A percentile compares a stretch with the other conserved stretches of the same genome.
Conservation (phyloP, 2,329 filamentous ascomycete genomes). For the Exophiala xenobiotica region DNA sequence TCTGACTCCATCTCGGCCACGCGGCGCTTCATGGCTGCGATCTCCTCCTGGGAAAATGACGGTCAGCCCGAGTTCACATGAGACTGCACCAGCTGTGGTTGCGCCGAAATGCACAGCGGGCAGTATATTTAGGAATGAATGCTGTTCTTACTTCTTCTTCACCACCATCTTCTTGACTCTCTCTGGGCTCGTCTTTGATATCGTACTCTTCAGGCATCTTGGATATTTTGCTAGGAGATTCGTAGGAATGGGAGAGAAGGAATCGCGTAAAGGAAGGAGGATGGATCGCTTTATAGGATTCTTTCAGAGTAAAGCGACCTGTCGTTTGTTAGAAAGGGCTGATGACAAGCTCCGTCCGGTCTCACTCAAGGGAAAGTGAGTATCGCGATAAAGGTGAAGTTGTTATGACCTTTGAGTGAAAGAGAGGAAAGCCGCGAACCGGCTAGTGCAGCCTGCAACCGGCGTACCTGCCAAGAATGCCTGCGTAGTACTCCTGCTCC, state of each 20-base stretch:
- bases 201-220: not conserved
- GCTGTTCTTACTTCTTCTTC: slow-evolving; percentile 45
- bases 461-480: not conserved
- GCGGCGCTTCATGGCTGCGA: slow-evolving; percentile 80
- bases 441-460: not conserved
- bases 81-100: not conserved
- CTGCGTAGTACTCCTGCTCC: too few species aligned
- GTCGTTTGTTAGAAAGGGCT: too few species aligned
- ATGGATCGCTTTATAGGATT: too few species aligned
- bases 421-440: not conserved
- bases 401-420: not conserved
- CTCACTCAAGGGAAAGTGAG: too few species aligned
- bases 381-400: not conserved
- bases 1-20: slow-evolving; percentile 91
- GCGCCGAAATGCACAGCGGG: not conserved
- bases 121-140: not conserved
- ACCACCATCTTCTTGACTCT: slow-evolving; percentile 41
- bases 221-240: not conserved
- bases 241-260: not conserved
- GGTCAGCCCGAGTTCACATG: not conserved
- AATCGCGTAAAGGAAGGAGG: not conserved
- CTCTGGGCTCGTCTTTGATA: slow-evolving; percentile 37
- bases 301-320: too few species aligned
- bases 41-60: slow-evolving; percentile 61
- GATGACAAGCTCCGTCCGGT: too few species aligned